Conservation (phyloP, 176 grass and related monocot species). For the Phoenix dactylifera region DNA sequence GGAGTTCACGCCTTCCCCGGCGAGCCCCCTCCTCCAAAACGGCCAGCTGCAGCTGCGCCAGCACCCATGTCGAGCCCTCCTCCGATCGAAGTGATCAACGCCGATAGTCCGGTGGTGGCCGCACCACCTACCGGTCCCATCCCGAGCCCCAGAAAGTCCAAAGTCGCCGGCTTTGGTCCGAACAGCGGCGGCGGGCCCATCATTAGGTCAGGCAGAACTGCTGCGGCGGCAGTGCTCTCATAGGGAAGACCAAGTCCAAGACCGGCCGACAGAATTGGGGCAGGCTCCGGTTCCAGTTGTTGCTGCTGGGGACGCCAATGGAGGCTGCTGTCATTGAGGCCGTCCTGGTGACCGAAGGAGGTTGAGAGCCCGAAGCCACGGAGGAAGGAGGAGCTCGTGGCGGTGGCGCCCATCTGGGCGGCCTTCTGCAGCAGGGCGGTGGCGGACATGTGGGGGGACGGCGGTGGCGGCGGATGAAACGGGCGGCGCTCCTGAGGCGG, state of each 20-base stretch:
- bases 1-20: neutral
- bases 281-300: slow-evolving; percentile 27
- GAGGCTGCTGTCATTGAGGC: slow-evolving; percentile 25
- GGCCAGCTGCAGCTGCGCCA: neutral
- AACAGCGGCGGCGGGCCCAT: slow-evolving; percentile 63
- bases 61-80: slow-evolving; percentile 45
- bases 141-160: slow-evolving; percentile 76
- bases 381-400: slow-evolving; percentile 60
- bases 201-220: slow-evolving; percentile 51
- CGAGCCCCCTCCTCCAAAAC: too few species aligned
- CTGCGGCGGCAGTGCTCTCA: slow-evolving; percentile 25
- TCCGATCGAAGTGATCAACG: slow-evolving; percentile 56
- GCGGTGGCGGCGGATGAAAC: slow-evolving; percentile 31
- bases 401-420: slow-evolving; percentile 75
- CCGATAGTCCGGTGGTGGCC: slow-evolving; percentile 31
- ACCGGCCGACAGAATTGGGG: slow-evolving; percentile 56
- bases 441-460: slow-evolving; percentile 79
- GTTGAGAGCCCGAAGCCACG: slow-evolving; percentile 48
- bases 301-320: slow-evolving; percentile 34
- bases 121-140: slow-evolving; percentile 49
- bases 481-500: slow-evolving; percentile 32
- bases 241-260: slow-evolving; percentile 72
- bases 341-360: slow-evolving; percentile 29
- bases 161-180: slow-evolving; percentile 60
- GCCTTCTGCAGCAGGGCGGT: slow-evolving; percentile 92